These are phyloP conservation scores for Asterophora lycoperdoides DNA, from an alignment of 768 basidiomycete genomes.

Conservation along the genomic window DNA sequence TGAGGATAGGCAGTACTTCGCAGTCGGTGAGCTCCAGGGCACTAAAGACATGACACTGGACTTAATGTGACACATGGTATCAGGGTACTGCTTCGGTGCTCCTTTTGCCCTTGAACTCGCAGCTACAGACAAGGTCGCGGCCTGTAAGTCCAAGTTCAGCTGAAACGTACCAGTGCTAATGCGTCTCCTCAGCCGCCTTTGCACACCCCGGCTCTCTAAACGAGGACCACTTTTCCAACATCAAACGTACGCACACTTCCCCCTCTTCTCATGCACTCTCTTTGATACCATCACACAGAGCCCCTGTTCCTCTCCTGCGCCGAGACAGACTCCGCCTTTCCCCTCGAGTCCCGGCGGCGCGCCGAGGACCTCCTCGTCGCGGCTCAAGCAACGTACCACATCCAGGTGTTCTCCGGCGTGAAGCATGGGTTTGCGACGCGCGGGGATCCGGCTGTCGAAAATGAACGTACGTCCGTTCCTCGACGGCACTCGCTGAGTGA, in stretches of 20 bases:
- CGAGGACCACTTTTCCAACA: slow-evolving; percentile 42
- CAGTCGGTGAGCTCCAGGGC: slow-evolving; percentile 41
- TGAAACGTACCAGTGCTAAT: neutral
- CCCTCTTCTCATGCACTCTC: too few species aligned
- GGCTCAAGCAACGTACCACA: slow-evolving; percentile 47
- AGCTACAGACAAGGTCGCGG: slow-evolving; percentile 41
- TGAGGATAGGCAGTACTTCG: slow-evolving; percentile 35
- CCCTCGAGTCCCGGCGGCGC: slow-evolving; percentile 44
- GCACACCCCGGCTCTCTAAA: slow-evolving; percentile 52
- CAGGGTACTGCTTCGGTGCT: slow-evolving; percentile 59
- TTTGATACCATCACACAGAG: slow-evolving; percentile 26
- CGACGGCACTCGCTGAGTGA: too few species aligned
- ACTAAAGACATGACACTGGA: neutral
- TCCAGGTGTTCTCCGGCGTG: slow-evolving; percentile 53
- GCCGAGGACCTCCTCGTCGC: slow-evolving; percentile 55
- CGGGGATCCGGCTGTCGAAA: slow-evolving; percentile 39
- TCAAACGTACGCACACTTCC: slow-evolving; percentile 37
- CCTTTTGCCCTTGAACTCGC: slow-evolving; percentile 47
- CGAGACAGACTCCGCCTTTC: slow-evolving; percentile 55
- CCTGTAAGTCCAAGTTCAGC: slow-evolving; percentile 31
- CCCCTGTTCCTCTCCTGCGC: slow-evolving; percentile 55
- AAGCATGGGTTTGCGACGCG: slow-evolving; percentile 47
- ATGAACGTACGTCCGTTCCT: slow-evolving; percentile 31
- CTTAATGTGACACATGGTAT: too few species aligned
- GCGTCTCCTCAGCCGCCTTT: slow-evolving; percentile 40